Evolutionary conservation across 129 eudicot genomes (phyloP).

Genomic region (Flaveria robusta): DNA sequence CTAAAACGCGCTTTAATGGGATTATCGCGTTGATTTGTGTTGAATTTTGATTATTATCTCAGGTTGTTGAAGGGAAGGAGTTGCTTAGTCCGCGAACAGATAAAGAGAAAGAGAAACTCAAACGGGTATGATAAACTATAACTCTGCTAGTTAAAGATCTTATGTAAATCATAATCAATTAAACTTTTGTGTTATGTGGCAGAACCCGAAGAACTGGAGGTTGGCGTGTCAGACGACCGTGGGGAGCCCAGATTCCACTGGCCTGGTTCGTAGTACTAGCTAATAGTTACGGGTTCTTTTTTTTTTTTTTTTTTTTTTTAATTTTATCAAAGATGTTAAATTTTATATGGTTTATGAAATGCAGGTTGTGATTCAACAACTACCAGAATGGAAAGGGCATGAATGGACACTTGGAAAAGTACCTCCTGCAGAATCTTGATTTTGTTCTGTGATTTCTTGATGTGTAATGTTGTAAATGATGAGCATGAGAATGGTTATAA

Average conservation of each 20-base stretch:
- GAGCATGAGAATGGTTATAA: slow-evolving; percentile 13
- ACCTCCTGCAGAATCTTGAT: slow-evolving; percentile 53
- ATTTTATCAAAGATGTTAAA: too few relatives aligned
- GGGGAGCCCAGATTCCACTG: slow-evolving; percentile 72
- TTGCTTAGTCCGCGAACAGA: slow-evolving; percentile 65
- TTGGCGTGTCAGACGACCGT: slow-evolving; percentile 88
- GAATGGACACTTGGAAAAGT: slow-evolving; percentile 75
- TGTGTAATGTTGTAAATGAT: slow-evolving; percentile 24
- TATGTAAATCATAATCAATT: background rate
- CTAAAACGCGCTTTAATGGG: background rate
- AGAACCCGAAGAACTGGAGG: slow-evolving; percentile 95
- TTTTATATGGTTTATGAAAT: slow-evolving; percentile 26
- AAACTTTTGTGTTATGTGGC: slow-evolving; percentile 21
- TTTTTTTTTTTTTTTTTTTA: too few relatives aligned
- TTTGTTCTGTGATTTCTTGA: slow-evolving; percentile 1
- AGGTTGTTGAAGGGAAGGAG: slow-evolving; percentile 82
- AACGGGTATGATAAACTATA: slow-evolving; percentile 46
- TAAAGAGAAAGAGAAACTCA: slow-evolving; percentile 77
- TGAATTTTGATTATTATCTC: background rate
- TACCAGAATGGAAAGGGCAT: slow-evolving; percentile 96
- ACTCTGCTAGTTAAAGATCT: background rate
- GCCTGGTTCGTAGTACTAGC: slow-evolving; percentile 55
- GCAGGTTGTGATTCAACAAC: slow-evolving; percentile 87
- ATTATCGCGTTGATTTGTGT: background rate
- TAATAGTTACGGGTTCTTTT: background rate